Evolutionary conservation across 805 yeast species (phyloP).

Genomic region (Zygosaccharomyces gambellarensis): DNA sequence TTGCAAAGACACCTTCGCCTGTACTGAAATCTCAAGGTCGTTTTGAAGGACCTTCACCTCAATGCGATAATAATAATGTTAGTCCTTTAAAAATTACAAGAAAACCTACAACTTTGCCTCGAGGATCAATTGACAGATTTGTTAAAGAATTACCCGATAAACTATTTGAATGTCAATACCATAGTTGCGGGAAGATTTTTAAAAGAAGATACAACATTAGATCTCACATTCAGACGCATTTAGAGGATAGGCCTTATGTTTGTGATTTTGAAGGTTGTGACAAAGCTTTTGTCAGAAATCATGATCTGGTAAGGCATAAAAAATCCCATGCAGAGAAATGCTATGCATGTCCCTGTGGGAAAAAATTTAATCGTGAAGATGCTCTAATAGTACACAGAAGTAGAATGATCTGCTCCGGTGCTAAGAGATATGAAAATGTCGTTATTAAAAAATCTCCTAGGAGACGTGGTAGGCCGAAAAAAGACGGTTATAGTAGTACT

Average conservation of each 20-base stretch:
- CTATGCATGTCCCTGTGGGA: constrained; percentile 86
- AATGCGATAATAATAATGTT: constrained; percentile 10
- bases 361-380: constrained; percentile 83
- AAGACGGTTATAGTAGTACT: constrained; percentile 17
- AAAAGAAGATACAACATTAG: constrained; percentile 87
- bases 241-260: constrained; percentile 86
- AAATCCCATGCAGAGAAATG: constrained; percentile 77
- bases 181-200: constrained; percentile 76
- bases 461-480: constrained; percentile 28
- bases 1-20: constrained; percentile 43
- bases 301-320: constrained; percentile 85
- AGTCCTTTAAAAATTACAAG: constrained; percentile 30
- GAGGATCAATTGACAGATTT: constrained; percentile 81
- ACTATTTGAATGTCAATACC: constrained; percentile 66
- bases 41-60: constrained; percentile 26
- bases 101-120: constrained; percentile 53
- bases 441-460: constrained; percentile 31
- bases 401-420: constrained; percentile 80
- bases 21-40: constrained; percentile 37
- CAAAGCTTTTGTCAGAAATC: constrained; percentile 89
- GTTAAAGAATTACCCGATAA: constrained; percentile 78
- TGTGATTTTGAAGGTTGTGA: constrained; percentile 64
- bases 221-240: constrained; percentile 94
- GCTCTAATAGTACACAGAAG: constrained; percentile 78
- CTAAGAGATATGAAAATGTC: constrained; percentile 35